Percentiles rank a stretch among this genome's conserved stretches.
These are phyloP conservation scores for Fagus crenata DNA, from an alignment of 306 rosid species.

Conservation along the genomic window DNA sequence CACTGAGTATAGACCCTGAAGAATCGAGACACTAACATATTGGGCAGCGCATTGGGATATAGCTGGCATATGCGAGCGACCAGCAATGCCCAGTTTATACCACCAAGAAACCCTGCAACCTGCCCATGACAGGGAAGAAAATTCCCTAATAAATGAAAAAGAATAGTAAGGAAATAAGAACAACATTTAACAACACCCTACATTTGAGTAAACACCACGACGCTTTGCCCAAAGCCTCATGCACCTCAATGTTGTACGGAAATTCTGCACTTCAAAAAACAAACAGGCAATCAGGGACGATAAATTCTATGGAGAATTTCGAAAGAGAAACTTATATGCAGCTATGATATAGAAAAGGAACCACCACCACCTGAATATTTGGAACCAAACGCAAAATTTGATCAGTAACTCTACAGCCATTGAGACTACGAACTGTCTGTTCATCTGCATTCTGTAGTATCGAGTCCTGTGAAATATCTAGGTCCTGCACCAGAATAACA, in stretches of 20 bases:
- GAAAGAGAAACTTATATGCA: conserved; percentile 3
- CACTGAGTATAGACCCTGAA: conserved; percentile 91
- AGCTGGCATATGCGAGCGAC: conserved; percentile 99
- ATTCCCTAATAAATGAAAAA: conserved; percentile 26
- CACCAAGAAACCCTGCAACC: conserved; percentile 99
- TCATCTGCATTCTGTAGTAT: conserved; percentile 88
- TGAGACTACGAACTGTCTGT: conserved; percentile 95
- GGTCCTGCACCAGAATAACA: conserved; percentile 57
- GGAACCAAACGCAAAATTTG: conserved; percentile 92
- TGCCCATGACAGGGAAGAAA: conserved; percentile 44
- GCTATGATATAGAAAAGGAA: conserved; percentile 4
- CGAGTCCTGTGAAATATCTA: conserved; percentile 87
- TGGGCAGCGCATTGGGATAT: conserved; percentile 91
- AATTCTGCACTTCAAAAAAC: conserved; percentile 59
- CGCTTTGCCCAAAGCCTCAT: conserved; percentile 96
- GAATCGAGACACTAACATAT: conserved; percentile 94
- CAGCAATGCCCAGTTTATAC: conserved; percentile 94
- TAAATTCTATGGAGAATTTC: conserved; percentile 9
- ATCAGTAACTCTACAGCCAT: conserved; percentile 96
- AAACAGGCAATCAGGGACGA: conserved; percentile 31
- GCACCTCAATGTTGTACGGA: conserved; percentile 92
- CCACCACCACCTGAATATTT: conserved; percentile 73
- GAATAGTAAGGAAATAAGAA: conserved; percentile 21
- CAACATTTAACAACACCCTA: conserved; percentile 37
- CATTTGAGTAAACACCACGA: conserved; percentile 97